Evolutionary conservation across 2,329 filamentous ascomycete genomes (phyloP), one percentile per base, ranked within the genome.

Genomic region (Diaporthe vexans): DNA sequence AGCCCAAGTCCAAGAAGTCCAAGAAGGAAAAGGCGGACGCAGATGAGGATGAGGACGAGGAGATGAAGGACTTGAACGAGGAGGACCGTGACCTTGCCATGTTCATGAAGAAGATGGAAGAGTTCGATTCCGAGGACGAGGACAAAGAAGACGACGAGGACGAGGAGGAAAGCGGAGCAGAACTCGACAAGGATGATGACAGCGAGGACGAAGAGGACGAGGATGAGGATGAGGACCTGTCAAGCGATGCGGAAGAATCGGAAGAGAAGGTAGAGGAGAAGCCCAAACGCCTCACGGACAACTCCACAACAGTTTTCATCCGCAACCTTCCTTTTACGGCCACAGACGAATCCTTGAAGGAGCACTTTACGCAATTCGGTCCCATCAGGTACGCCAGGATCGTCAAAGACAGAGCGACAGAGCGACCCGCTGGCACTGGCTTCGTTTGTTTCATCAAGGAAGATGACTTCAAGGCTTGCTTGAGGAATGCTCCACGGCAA

Each of bases 251-350:
- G 29, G 85, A 88, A 0, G 85, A 86, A 26, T 11, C 48, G n/a
- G 48, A 52, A 6, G 84, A 86, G 2, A 82, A 84, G 48, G 48
- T 24, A 5, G 84, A 86, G 2, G 82, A 84, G 3, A 74, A 82
- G 74, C 79, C 81, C 75, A 80, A 84, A 65, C 79, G 81, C 75
- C 85, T 82, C 35, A 89, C 86, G 21, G 91, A 94, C 81, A 94
- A 94, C 79, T 91, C 91, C 2, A 91, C 91, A 48, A 98, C 95
- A 0, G 84, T 98, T 19, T 99, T 99, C 84, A 90, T 99, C 79
- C 94, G 97, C 77, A 99, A 99, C 81, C 86, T 99, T 17, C 96
- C 97, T 0, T 99, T 97, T 83, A 95, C 93, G 2, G 92, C 92
- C 57, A 94, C 93, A 24, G 95, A 99, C 79, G 93, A 95, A 69